These are phyloP conservation scores for Zymoseptoria crescenta DNA, from an alignment of 2,329 filamentous ascomycete genomes.

Conservation along the genomic window DNA sequence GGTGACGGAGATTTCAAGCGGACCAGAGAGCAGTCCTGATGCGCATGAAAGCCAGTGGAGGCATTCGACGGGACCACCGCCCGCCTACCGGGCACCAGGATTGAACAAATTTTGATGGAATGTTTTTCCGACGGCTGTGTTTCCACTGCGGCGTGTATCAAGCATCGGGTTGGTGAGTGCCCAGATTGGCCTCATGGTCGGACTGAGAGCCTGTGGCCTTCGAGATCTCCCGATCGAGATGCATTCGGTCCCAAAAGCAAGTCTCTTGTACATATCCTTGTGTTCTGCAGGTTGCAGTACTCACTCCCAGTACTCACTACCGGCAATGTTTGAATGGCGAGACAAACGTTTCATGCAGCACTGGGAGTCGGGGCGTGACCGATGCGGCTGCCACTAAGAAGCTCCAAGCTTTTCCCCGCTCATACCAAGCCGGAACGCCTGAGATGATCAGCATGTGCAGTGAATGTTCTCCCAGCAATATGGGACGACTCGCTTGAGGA, in stretches of 20 bases:
- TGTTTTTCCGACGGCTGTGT: neutral
- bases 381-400: neutral
- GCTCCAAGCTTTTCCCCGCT: neutral
- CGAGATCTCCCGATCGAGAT: no score
- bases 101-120: neutral
- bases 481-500: neutral
- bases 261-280: no score
- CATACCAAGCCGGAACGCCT: neutral
- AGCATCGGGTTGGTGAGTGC: neutral
- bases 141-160: neutral
- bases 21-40: neutral
- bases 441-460: neutral
- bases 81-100: neutral
- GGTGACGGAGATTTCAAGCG: conserved; percentile 9
- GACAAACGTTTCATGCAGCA: no score
- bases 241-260: no score
- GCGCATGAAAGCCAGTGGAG: neutral
- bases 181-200: no score
- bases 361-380: neutral
- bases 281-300: no score
- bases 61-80: neutral
- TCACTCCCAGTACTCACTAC: no score
- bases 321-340: no score
- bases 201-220: no score
- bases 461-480: neutral